A percentile compares a stretch with the other conserved stretches of the same genome.
These are phyloP conservation scores for Penicillium daleae DNA, from an alignment of 495 filamentous ascomycete species.

Conservation along the genomic window DNA sequence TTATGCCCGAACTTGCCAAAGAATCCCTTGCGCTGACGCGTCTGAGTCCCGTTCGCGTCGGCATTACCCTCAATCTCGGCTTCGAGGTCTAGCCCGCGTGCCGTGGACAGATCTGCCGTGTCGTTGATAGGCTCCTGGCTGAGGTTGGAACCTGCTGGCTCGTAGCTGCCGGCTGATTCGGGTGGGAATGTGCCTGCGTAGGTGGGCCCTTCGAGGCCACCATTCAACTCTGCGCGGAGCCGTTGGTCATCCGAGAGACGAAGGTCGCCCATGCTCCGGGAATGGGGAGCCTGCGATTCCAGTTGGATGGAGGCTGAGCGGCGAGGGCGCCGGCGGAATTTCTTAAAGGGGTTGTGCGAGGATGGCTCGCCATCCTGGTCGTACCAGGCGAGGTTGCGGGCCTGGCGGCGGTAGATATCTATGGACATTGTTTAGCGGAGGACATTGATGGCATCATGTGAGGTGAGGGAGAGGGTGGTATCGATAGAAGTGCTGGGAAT, in stretches of 20 bases:
- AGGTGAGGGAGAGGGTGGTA: not conserved
- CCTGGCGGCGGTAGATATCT: slow-evolving; percentile 52
- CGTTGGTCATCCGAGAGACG: slow-evolving; percentile 31
- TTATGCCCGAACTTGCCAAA: slow-evolving; percentile 22
- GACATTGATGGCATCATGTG: not conserved
- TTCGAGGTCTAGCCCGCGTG: slow-evolving; percentile 19
- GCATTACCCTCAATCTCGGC: slow-evolving; percentile 7
- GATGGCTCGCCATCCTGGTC: slow-evolving; percentile 46
- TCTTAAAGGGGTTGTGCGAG: slow-evolving; percentile 55
- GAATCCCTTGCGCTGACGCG: slow-evolving; percentile 34
- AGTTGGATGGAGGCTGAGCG: slow-evolving; percentile 41
- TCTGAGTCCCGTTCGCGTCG: slow-evolving; percentile 5
- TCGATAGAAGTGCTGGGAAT: not conserved
- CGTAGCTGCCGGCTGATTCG: slow-evolving; percentile 30
- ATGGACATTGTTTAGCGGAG: slow-evolving; percentile 5
- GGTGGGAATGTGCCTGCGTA: slow-evolving; percentile 37
- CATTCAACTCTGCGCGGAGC: slow-evolving; percentile 34
- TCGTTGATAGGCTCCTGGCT: slow-evolving; percentile 47
- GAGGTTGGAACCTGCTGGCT: slow-evolving; percentile 33
- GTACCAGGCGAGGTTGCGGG: slow-evolving; percentile 53
- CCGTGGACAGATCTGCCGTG: slow-evolving; percentile 8
- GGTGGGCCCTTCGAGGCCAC: slow-evolving; percentile 31
- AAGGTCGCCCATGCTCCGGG: slow-evolving; percentile 33
- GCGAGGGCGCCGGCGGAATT: slow-evolving; percentile 37
- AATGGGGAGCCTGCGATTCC: slow-evolving; percentile 25